Conservation (phyloP, 352 stramenopile species). For the Phytopythium boreale region DNA sequence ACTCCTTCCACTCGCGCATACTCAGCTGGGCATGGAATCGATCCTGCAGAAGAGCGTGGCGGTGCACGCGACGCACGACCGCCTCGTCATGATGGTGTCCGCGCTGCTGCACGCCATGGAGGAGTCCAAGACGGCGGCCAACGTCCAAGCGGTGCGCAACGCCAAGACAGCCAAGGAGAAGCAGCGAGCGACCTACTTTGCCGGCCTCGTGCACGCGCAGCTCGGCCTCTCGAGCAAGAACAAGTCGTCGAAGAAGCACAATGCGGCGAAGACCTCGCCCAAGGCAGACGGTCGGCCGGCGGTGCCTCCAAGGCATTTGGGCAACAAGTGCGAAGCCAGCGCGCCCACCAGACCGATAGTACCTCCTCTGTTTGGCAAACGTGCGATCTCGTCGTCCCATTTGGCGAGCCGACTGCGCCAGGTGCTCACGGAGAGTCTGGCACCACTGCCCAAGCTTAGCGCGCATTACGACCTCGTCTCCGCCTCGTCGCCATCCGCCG, state of each 20-base stretch:
- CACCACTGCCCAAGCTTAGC: constrained; percentile 23
- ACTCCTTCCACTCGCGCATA: neutral
- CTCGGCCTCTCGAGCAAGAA: constrained; percentile 17
- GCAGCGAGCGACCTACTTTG: constrained; percentile 30
- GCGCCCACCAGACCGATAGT: neutral
- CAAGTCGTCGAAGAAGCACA: neutral
- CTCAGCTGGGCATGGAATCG: constrained; percentile 26
- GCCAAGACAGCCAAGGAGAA: constrained; percentile 28
- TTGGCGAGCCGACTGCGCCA: constrained; percentile 24
- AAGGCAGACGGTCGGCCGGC: neutral
- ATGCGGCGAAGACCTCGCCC: constrained; percentile 1
- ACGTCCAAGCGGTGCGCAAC: constrained; percentile 33
- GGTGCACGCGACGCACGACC: constrained; percentile 44
- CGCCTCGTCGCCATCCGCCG: neutral
- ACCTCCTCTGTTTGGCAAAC: constrained; percentile 7
- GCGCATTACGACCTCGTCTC: constrained; percentile 24
- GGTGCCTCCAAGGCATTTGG: neutral
- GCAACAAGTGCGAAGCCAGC: neutral
- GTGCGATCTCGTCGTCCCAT: constrained; percentile 1
- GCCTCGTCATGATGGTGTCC: constrained; percentile 34
- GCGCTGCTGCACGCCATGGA: constrained; percentile 40
- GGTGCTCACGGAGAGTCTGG: constrained; percentile 1
- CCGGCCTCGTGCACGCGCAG: constrained; percentile 24
- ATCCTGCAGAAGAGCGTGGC: constrained; percentile 46
- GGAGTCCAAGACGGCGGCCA: constrained; percentile 34